Conservation (phyloP, 2,329 filamentous ascomycete genomes). For the Huntiella bhutanensis region DNA sequence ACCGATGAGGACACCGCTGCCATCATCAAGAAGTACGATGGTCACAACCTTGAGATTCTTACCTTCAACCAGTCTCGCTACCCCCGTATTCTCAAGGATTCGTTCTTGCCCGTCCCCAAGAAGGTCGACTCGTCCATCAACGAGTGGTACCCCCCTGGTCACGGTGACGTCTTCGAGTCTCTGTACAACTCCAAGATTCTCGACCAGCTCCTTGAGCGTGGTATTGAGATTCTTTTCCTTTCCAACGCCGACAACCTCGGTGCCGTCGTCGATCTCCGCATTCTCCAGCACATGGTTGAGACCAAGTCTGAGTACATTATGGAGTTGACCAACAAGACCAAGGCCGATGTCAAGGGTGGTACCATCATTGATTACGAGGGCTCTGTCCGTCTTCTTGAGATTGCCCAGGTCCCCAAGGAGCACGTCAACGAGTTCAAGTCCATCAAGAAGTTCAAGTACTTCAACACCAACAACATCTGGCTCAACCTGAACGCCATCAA, state of each 20-base stretch:
- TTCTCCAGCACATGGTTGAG: constrained; percentile 98
- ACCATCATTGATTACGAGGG: constrained; percentile 99
- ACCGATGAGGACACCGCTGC: constrained; percentile 93
- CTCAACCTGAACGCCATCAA: constrained; percentile 95
- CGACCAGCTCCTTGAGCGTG: constrained; percentile 84
- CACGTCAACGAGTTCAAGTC: constrained; percentile 99
- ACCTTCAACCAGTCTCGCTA: constrained; percentile 99
- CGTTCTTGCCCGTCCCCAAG: constrained; percentile 88
- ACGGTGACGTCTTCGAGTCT: constrained; percentile 99
- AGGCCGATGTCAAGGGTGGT: constrained; percentile 99
- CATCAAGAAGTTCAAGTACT: constrained; percentile 99
- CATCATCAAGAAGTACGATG: constrained; percentile 99
- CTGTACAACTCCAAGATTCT: constrained; percentile 98
- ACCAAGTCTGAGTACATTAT: constrained; percentile 96
- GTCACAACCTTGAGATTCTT: constrained; percentile 97
- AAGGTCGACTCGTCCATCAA: constrained; percentile 67
- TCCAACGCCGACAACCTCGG: constrained; percentile 99
- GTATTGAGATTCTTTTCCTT: constrained; percentile 94
- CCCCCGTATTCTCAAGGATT: constrained; percentile 96
- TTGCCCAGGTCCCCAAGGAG: constrained; percentile 98
- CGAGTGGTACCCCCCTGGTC: constrained; percentile 97
- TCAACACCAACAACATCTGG: constrained; percentile 99
- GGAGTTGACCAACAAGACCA: constrained; percentile 99
- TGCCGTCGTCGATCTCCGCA: constrained; percentile 91
- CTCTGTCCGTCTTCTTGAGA: constrained; percentile 88